phyloP scores from a whole-genome alignment of 2,329 filamentous ascomycete species.

The Penicillium fuscoglaucum region DNA sequence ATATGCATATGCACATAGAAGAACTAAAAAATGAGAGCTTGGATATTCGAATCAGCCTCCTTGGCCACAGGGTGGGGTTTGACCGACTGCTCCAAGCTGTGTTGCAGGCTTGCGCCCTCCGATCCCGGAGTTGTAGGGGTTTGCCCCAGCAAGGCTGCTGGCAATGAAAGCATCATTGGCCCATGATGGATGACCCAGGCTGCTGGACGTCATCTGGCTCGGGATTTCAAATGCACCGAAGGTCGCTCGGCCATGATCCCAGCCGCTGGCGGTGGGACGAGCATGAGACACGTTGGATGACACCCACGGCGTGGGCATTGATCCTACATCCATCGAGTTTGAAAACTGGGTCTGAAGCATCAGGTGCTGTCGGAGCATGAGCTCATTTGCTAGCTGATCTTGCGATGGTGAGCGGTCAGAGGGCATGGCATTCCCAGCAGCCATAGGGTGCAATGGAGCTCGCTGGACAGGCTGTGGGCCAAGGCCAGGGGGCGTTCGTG shows the following conservation, averaged over 20 bases:
- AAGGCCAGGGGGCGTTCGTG: slow-evolving; percentile 42
- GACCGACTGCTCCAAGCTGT: slow-evolving; percentile 45
- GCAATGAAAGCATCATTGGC: slow-evolving; percentile 41
- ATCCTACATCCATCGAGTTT: slow-evolving; percentile 22
- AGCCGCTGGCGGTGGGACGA: slow-evolving; percentile 21
- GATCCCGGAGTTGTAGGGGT: slow-evolving; percentile 27
- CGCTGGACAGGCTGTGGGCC: slow-evolving; percentile 30
- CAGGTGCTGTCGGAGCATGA: slow-evolving; percentile 31
- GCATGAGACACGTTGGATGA: slow-evolving; percentile 17
- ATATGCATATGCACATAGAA: slow-evolving; percentile 12
- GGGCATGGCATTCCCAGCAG: slow-evolving; percentile 14
- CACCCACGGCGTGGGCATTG: slow-evolving; percentile 30
- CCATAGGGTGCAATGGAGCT: slow-evolving; percentile 17
- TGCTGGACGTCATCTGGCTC: slow-evolving; percentile 31
- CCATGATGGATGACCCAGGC: slow-evolving; percentile 34
- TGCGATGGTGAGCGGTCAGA: slow-evolving; percentile 26
- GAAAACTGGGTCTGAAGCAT: slow-evolving; percentile 28
- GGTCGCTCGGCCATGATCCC: slow-evolving; percentile 26
- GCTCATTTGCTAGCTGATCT: slow-evolving; percentile 29
- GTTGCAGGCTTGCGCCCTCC: slow-evolving; percentile 30
- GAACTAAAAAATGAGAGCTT: slow-evolving; percentile 9
- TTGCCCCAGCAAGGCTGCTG: slow-evolving; percentile 30
- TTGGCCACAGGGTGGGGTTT: slow-evolving; percentile 52
- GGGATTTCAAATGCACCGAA: slow-evolving; percentile 26
- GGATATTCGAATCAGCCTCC: slow-evolving; percentile 41